A percentile compares a stretch with the other conserved stretches of the same genome.
These are phyloP conservation scores for Hymenoscyphus fraxineus DNA, from an alignment of 2,329 filamentous ascomycete genomes.

Conservation along the genomic window DNA sequence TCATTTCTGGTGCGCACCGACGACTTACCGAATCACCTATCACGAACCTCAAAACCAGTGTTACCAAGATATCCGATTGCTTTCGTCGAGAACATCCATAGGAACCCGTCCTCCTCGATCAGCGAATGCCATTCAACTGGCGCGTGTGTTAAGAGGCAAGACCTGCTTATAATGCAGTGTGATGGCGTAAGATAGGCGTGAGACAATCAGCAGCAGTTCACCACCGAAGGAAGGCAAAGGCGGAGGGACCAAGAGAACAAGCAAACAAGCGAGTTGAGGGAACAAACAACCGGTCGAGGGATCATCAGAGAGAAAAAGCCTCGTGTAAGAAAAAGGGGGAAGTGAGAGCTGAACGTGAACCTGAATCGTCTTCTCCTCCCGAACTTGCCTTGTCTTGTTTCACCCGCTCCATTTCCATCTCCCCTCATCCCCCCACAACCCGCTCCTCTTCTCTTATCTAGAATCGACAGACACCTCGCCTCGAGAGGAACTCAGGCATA, in stretches of 20 bases:
- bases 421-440: background rate
- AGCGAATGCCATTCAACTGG: background rate
- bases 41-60: background rate
- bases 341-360: background rate
- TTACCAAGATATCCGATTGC: background rate
- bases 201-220: background rate
- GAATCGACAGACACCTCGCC: background rate
- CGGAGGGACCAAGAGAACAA: background rate
- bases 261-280: background rate
- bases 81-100: background rate
- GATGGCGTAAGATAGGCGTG: background rate
- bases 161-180: background rate
- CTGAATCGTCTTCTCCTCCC: background rate
- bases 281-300: background rate
- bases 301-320: background rate
- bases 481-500: background rate
- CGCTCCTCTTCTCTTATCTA: background rate
- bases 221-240: background rate
- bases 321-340: background rate
- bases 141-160: background rate
- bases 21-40: background rate
- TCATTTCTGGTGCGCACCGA: too few species aligned
- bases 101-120: background rate
- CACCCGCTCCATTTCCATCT: background rate
- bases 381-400: background rate